Evolutionary conservation across 345 rosid species (phyloP), one percentile per base, ranked within the genome.

Genomic region (Euclidium syriacum): DNA sequence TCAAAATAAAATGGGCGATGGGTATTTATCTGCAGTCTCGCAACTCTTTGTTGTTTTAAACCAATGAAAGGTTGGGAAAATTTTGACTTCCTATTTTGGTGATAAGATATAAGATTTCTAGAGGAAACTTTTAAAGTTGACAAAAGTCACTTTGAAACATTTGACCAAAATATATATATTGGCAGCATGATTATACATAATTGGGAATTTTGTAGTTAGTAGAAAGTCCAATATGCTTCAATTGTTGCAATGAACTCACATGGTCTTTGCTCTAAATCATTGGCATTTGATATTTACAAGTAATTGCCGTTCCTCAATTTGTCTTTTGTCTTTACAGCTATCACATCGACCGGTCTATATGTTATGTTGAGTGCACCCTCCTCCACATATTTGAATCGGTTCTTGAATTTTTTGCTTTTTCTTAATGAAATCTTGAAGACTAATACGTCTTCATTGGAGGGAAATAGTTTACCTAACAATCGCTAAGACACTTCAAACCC

Each of bases 181-280:
- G 52, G 61, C 66, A 18, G 30, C 66, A 60, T 68, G 39, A 68
- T 58, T 50, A 51, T 25, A 68, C 34, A 44, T n/a, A 19, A 15
- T 40, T 53, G 26, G 25, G 3, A 1, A 14, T 41, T 41, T 59
- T 68, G 33, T 41, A 40, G 18, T 50, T 50, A 32, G 38, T 59
- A 17, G 16, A 68, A 68, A 51, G 61, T 68, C 61, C 53, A 59
- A 41, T 59, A 42, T 51, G 27, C 48, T 51, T 60, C 54, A n/a
- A 14, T 48, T 38, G 63, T 46, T 44, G 63, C 63, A 70, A 69
- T 61, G 62, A 29, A 15, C 40, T 61, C 62, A 20, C 50, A 34
- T 61, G 42, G 62, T 69, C 67, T 53, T 60, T 44, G 56, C 62
- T 56, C 67, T 43, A 69, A 69, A 69, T 69, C 68, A 62, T 62